Evolutionary conservation across 768 basidiomycete genomes (phyloP), one percentile per base, ranked within the genome.

Genomic region (Tylopilus balloui): DNA sequence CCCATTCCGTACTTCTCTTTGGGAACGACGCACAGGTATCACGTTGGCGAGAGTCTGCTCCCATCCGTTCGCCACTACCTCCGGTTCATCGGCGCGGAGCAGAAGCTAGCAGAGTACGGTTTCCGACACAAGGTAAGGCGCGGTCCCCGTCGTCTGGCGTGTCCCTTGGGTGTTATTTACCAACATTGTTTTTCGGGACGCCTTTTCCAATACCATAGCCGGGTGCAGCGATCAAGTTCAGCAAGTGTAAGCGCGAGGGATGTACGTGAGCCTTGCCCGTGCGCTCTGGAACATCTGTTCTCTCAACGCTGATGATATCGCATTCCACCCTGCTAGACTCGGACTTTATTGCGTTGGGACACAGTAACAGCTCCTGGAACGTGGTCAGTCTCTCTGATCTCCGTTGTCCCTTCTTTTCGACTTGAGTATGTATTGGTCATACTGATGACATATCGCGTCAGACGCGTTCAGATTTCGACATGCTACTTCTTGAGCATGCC

Each of bases 141-240:
- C n/a, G n/a, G n/a, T n/a, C n/a, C n/a, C n/a, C n/a, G n/a, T n/a
- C n/a, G n/a, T 13, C 17, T 27, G 13, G 27, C 4, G 29, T 9
- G n/a, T n/a, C n/a, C n/a, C n/a, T n/a, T n/a, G n/a, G n/a, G n/a
- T n/a, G n/a, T n/a, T n/a, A n/a, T n/a, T n/a, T n/a, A n/a, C n/a
- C n/a, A n/a, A n/a, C n/a, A n/a, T n/a, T n/a, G n/a, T n/a, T n/a
- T n/a, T n/a, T n/a, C n/a, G n/a, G n/a, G n/a, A n/a, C n/a, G n/a
- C n/a, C n/a, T n/a, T n/a, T n/a, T n/a, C n/a, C n/a, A n/a, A n/a
- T n/a, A n/a, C 19, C 29, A 11, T 58, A 84, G 81, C 78, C 78
- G 1, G 83, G 83, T 24, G 78, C 78, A 35, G 78, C 78, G 4
- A 69, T 84, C 64, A 84, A 84, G 57, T 72, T 85, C 44, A 75